Evolutionary conservation across 352 stramenopile genomes (phyloP).

Genomic region (Aphanomyces stellatus): DNA sequence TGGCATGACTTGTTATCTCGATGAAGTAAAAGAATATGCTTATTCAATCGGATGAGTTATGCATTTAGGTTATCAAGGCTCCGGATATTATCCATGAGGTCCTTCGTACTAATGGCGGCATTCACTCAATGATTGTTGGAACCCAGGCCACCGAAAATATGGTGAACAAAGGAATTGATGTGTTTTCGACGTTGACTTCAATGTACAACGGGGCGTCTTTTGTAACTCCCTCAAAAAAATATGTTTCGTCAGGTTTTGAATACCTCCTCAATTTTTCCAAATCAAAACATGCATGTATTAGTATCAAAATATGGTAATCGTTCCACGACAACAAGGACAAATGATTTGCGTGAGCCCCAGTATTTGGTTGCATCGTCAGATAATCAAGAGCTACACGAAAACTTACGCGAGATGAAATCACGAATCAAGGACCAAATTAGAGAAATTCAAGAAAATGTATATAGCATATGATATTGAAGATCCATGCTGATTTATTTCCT

Average conservation of each 20-base stretch:
- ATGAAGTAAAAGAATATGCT: conserved; percentile 39
- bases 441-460: conserved; percentile 51
- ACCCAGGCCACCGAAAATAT: conserved; percentile 63
- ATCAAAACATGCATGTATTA: background rate
- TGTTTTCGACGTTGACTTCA: conserved; percentile 49
- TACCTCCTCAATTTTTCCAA: background rate
- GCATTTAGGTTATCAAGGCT: conserved; percentile 52
- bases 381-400: conserved; percentile 64
- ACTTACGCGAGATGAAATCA: conserved; percentile 48
- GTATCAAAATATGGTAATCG: conserved; percentile 79
- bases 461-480: no score
- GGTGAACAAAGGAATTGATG: conserved; percentile 55
- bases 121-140: conserved; percentile 74
- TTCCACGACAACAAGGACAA: conserved; percentile 79
- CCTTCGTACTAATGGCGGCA: conserved; percentile 47
- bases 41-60: background rate
- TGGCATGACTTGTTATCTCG: conserved; percentile 65
- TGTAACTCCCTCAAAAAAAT: conserved; percentile 80
- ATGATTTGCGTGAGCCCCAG: conserved; percentile 60
- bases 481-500: background rate
- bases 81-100: conserved; percentile 78
- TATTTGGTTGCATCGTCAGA: conserved; percentile 60
- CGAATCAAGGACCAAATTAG: conserved; percentile 29
- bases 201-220: conserved; percentile 61
- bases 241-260: conserved; percentile 61